Percentiles rank a stretch among this genome's conserved stretches.
phyloP scores from a whole-genome alignment of 2,329 filamentous ascomycete species.

The Byssothecium circinans region DNA sequence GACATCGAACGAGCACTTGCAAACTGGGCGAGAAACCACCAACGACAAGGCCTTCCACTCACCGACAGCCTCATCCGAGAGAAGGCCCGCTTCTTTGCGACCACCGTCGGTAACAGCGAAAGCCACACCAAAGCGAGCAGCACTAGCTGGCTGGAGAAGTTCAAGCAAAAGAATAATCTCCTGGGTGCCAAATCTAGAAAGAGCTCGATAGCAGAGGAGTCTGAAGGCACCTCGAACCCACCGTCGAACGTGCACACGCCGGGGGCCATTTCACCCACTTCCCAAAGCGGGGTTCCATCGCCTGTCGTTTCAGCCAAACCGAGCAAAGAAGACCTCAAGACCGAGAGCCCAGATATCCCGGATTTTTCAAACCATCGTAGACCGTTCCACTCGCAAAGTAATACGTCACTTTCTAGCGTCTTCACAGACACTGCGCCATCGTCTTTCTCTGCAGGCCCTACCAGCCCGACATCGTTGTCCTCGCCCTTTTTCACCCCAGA shows the following conservation, averaged over 20 bases:
- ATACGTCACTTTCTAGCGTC: constrained; percentile 67
- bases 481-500: constrained; percentile 80
- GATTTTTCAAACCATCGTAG: constrained; percentile 64
- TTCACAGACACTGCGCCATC: constrained; percentile 68
- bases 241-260: constrained; percentile 64
- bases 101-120: constrained; percentile 70
- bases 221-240: constrained; percentile 62
- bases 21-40: constrained; percentile 82
- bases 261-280: constrained; percentile 70
- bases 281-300: constrained; percentile 64
- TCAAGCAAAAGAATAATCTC: constrained; percentile 83
- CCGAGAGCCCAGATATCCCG: constrained; percentile 59
- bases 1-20: constrained; percentile 90
- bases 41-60: constrained; percentile 72
- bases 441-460: constrained; percentile 67
- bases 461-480: constrained; percentile 73
- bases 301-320: constrained; percentile 63
- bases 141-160: constrained; percentile 85
- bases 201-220: constrained; percentile 64
- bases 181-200: constrained; percentile 58
- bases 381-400: constrained; percentile 66
- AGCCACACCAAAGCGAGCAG: constrained; percentile 71
- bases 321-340: constrained; percentile 68
- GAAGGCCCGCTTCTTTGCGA: constrained; percentile 80
- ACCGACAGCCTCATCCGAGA: constrained; percentile 82